A percentile compares a stretch with the other conserved stretches of the same genome.
Evolutionary conservation across 2,329 filamentous ascomycete genomes (phyloP).

Genomic region (Thermomyces lanuginosus): DNA sequence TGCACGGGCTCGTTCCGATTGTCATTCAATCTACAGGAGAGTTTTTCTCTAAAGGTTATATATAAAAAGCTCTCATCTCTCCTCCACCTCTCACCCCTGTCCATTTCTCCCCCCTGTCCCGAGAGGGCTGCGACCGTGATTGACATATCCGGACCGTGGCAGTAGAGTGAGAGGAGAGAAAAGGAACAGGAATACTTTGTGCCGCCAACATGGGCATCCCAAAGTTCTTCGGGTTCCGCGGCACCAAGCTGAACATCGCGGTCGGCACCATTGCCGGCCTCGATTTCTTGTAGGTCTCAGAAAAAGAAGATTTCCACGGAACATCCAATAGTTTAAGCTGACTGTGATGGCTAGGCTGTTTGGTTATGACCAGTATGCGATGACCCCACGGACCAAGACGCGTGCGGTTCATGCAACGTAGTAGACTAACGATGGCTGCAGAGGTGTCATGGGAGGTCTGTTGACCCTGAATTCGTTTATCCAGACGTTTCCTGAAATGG

Average conservation of each 20-base stretch:
- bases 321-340: neutral
- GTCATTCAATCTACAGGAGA: too few relatives aligned
- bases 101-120: too few relatives aligned
- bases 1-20: too few relatives aligned
- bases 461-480: conserved; percentile 51
- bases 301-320: neutral
- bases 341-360: conserved; percentile 25
- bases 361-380: conserved; percentile 48
- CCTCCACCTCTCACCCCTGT: too few relatives aligned
- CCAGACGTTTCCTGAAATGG: conserved; percentile 37
- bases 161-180: conserved; percentile 2
- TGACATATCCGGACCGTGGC: neutral
- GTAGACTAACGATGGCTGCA: conserved; percentile 10
- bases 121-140: too few relatives aligned
- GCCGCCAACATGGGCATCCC: conserved; percentile 16
- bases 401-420: neutral
- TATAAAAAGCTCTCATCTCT: too few relatives aligned
- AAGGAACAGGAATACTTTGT: neutral
- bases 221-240: conserved; percentile 51
- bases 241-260: conserved; percentile 49
- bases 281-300: conserved; percentile 42
- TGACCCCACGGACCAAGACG: neutral
- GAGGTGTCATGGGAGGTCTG: conserved; percentile 57
- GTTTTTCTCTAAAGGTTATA: too few relatives aligned
- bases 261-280: conserved; percentile 56